Conservation (phyloP, 164 flowering plant species). For the Annona squamosa region DNA sequence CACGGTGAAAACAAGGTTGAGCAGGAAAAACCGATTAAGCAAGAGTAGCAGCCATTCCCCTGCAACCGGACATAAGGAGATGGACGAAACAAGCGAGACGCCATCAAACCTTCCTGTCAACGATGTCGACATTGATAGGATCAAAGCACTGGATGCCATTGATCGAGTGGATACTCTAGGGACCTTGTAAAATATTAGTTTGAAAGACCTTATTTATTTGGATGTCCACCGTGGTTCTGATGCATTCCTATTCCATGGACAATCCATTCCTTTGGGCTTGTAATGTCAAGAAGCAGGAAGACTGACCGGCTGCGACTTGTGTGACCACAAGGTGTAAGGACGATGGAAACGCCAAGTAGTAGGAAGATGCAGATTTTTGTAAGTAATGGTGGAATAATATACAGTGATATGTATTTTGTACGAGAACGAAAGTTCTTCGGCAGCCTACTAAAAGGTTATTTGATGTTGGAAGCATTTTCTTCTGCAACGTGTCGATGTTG, state of each 20-base stretch:
- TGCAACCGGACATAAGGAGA: slow-evolving; percentile 38
- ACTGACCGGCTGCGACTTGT: background rate
- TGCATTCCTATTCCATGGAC: background rate
- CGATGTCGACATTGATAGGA: slow-evolving; percentile 68
- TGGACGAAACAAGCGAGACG: slow-evolving; percentile 37
- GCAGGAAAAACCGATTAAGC: slow-evolving; percentile 54
- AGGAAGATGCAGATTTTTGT: background rate
- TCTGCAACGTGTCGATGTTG: background rate
- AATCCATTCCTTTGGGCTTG: no score
- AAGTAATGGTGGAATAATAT: slow-evolving; percentile 1
- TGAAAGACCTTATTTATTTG: background rate
- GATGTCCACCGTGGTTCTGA: background rate
- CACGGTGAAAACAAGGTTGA: slow-evolving; percentile 35
- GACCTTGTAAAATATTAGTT: slow-evolving; percentile 10
- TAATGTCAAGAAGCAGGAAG: background rate
- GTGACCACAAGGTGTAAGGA: background rate
- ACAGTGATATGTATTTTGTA: background rate
- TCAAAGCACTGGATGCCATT: slow-evolving; percentile 83
- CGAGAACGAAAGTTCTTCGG: slow-evolving; percentile 2
- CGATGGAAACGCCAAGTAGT: background rate
- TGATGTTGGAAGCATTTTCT: background rate
- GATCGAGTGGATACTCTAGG: slow-evolving; percentile 76
- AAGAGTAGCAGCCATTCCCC: slow-evolving; percentile 88
- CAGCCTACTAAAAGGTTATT: background rate
- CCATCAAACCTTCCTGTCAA: slow-evolving; percentile 53